Evolutionary conservation across 805 yeast species (phyloP).

Genomic region (Limtongia smithiae): DNA sequence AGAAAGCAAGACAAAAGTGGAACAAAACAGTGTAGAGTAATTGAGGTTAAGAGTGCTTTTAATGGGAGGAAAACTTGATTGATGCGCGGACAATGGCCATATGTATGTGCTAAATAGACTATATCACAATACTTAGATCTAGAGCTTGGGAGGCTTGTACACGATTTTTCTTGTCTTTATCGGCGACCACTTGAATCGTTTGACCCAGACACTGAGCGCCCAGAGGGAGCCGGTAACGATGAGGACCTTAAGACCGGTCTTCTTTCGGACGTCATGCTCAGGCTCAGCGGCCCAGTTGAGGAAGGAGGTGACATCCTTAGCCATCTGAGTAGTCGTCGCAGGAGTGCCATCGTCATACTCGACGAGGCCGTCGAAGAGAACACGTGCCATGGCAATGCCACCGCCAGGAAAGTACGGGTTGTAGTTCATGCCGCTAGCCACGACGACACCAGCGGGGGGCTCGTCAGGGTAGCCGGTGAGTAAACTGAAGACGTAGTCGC

Average conservation of each 20-base stretch:
- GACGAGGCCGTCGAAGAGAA: constrained; percentile 91
- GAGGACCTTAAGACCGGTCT: constrained; percentile 89
- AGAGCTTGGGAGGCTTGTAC: constrained; percentile 79
- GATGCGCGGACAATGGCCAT: no score
- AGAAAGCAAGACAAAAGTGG: no score
- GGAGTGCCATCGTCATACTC: constrained; percentile 99
- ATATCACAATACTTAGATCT: no score
- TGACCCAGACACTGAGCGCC: constrained; percentile 82
- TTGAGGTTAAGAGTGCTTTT: no score
- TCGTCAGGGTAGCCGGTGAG: constrained; percentile 99
- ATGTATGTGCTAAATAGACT: no score
- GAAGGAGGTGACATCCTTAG: constrained; percentile 94
- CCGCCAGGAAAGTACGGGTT: constrained; percentile 99
- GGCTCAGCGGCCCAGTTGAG: constrained; percentile 98
- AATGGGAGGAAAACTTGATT: no score
- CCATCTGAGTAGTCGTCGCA: constrained; percentile 98
- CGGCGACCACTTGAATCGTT: constrained; percentile 97
- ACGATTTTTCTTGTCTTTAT: constrained; percentile 91
- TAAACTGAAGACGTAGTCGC: constrained; percentile 89
- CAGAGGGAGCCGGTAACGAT: constrained; percentile 73
- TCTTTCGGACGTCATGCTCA: constrained; percentile 97
- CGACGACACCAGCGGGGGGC: constrained; percentile 87
- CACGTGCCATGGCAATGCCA: constrained; percentile 98
- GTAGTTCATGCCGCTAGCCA: constrained; percentile 94
- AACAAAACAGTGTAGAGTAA: no score